Evolutionary conservation across 257 asterid genomes (phyloP), one percentile per base, ranked within the genome.

Genomic region (Haberlea rhodopensis): DNA sequence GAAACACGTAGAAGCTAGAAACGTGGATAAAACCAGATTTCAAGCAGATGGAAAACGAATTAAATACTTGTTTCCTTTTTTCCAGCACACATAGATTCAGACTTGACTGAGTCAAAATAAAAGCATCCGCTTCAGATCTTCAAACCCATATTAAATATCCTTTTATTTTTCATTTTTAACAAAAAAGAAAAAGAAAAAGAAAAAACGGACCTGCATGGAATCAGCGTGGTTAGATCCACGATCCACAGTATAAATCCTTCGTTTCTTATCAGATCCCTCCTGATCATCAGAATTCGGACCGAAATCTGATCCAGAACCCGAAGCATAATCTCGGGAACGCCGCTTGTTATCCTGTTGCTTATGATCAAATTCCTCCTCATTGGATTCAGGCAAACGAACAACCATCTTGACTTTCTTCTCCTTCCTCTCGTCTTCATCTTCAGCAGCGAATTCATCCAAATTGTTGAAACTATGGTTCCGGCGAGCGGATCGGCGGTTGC

Each of bases 361-460:
- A 29, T 66, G 78, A 16, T 45, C 74, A 16, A 18, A 67, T n/a
- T 57, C 60, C 10, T 56, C 48, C n/a, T 5, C 58, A 40, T 60
- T 73, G 23, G 83, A 83, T 76, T 84, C 80, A 13, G 97, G 97
- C 73, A 90, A 65, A 5, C 91, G 94, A 11, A 84, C 91, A 4
- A 84, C 95, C 57, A 90, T 87, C 82, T 90, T 90, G 72, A 90
- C 95, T 78, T 90, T 88, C 81, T 88, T 90, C 88, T 86, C 81
- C 73, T 78, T 82, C 70, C 96, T 74, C 65, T 82, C 83, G 62
- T 82, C 85, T 1, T 82, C 87, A 15, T 82, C 81, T 48, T 90
- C 95, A 61, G 82, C 87, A 24, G 66, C 79, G 69, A 70, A 73
- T 27, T 76, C 81, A 76, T 49, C 56, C 3, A 15, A 16, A 1